Evolutionary conservation across 2,329 filamentous ascomycete genomes (phyloP).

Genomic region (Polytolypa hystricis): DNA sequence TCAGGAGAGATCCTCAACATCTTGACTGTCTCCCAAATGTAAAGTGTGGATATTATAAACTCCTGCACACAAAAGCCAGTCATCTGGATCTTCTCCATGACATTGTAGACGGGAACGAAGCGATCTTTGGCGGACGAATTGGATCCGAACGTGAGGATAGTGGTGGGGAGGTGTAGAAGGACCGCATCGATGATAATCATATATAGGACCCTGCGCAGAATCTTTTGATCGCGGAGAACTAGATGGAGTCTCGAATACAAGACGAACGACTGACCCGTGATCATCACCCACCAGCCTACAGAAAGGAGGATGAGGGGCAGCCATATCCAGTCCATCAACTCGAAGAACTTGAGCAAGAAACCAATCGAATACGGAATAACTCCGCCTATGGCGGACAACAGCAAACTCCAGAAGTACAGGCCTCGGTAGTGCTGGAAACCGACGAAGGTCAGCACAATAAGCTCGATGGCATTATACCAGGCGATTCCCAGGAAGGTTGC

Average conservation of each 20-base stretch:
- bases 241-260: constrained; percentile 32
- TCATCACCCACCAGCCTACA: constrained; percentile 28
- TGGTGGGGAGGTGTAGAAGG: constrained; percentile 25
- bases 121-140: constrained; percentile 14
- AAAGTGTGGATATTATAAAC: constrained; percentile 36
- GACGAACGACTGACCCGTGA: constrained; percentile 29
- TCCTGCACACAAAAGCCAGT: constrained; percentile 41
- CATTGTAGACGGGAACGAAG: constrained; percentile 22
- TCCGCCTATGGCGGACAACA: constrained; percentile 34
- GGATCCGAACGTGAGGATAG: constrained; percentile 24
- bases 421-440: constrained; percentile 37
- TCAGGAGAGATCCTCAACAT: constrained; percentile 38
- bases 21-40: constrained; percentile 44
- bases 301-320: constrained; percentile 21
- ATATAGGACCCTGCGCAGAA: constrained; percentile 21
- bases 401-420: constrained; percentile 41
- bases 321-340: constrained; percentile 33
- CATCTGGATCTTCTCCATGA: constrained; percentile 39
- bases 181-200: constrained; percentile 30
- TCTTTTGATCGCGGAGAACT: constrained; percentile 20
- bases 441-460: constrained; percentile 38
- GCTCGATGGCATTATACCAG: constrained; percentile 41
- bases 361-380: constrained; percentile 36
- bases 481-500: constrained; percentile 37
- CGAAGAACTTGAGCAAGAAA: constrained; percentile 39